Evolutionary conservation across 1,139 yeast species (phyloP).

Genomic region (Scheffersomyces insectosa): DNA sequence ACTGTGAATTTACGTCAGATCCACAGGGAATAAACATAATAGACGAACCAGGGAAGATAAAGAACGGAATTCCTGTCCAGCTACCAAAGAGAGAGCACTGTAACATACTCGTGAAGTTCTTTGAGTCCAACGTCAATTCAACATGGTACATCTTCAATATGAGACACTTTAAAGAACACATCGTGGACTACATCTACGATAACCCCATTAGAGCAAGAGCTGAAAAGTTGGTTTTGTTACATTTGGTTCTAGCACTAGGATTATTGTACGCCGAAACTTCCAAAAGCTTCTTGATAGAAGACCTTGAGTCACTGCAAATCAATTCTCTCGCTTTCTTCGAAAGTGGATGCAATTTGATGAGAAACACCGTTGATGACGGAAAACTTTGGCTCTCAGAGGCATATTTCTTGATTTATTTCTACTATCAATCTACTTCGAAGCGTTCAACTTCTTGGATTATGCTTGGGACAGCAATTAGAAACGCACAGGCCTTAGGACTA

Average conservation of each 20-base stretch:
- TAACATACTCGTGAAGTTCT: constrained; percentile 12
- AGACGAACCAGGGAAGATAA: constrained; percentile 16
- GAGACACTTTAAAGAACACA: constrained; percentile 16
- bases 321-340: constrained; percentile 25
- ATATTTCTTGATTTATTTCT: constrained; percentile 37
- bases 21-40: constrained; percentile 17
- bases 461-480: constrained; percentile 26
- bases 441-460: constrained; percentile 42
- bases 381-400: constrained; percentile 45
- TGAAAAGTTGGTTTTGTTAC: constrained; percentile 21
- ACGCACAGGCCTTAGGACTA: constrained; percentile 27
- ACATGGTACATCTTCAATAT: constrained; percentile 30
- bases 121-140: constrained; percentile 19
- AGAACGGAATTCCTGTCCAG: constrained; percentile 10
- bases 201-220: constrained; percentile 7
- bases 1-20: constrained; percentile 13
- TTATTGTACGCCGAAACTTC: constrained; percentile 27
- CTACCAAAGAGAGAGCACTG: constrained; percentile 15
- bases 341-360: constrained; percentile 30
- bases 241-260: constrained; percentile 43
- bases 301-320: constrained; percentile 10
- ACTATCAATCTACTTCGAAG: constrained; percentile 38
- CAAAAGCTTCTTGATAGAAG: constrained; percentile 16
- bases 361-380: constrained; percentile 35
- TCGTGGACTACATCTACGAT: constrained; percentile 16